phyloP scores from a whole-genome alignment of 352 stramenopile genomes.

The Globisporangium cystogenes region DNA sequence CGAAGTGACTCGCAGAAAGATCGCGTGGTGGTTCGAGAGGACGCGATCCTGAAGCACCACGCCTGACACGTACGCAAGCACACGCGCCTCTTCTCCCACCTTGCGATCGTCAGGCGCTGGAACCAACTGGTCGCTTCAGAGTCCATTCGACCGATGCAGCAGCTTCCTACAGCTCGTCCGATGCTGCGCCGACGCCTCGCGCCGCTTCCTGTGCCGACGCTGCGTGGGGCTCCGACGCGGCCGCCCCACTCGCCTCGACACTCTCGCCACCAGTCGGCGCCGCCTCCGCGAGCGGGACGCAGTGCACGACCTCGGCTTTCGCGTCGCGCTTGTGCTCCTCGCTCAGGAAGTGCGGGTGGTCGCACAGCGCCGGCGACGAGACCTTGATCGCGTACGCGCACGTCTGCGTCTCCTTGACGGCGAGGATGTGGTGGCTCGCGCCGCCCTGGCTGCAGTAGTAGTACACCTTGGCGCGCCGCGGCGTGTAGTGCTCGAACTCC shows the following conservation, averaged over 20 bases:
- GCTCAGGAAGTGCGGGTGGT: conserved; percentile 79
- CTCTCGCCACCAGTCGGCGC: neutral
- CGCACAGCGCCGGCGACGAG: conserved; percentile 62
- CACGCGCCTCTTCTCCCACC: too few relatives aligned
- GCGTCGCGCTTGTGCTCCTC: conserved; percentile 54
- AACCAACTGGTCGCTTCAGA: too few relatives aligned
- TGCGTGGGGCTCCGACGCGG: too few relatives aligned
- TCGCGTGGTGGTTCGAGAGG: too few relatives aligned
- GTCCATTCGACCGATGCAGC: too few relatives aligned
- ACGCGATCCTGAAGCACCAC: too few relatives aligned
- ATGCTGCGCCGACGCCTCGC: too few relatives aligned
- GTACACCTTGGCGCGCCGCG: conserved; percentile 58
- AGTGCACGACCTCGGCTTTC: conserved; percentile 60
- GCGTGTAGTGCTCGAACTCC: conserved; percentile 52
- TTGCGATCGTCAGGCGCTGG: too few relatives aligned
- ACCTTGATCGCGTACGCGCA: conserved; percentile 81
- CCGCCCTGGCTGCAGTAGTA: conserved; percentile 75
- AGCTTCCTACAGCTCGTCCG: neutral
- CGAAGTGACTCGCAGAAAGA: too few relatives aligned
- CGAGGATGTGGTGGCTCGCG: conserved; percentile 62
- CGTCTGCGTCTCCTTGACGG: conserved; percentile 80
- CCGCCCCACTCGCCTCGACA: neutral
- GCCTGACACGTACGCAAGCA: too few relatives aligned
- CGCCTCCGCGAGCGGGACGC: conserved; percentile 26
- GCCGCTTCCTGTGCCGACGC: neutral